These are phyloP conservation scores for Penicillium sp. DNA, from an alignment of 2,329 filamentous ascomycete species.

Conservation along the genomic window DNA sequence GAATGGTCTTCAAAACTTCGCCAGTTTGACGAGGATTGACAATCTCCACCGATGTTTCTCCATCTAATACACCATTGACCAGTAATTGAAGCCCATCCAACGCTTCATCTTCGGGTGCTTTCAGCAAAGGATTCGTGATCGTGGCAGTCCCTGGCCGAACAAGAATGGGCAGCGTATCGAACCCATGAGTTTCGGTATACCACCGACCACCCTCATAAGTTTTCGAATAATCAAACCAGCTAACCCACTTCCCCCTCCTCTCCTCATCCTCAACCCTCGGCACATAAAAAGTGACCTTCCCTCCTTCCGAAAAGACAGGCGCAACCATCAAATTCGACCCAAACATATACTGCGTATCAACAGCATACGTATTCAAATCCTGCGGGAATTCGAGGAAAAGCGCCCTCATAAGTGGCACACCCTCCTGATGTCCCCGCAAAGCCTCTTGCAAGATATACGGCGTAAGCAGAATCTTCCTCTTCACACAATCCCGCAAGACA, in stretches of 20 bases:
- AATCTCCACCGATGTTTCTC: slow-evolving; percentile 28
- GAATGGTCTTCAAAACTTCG: slow-evolving; percentile 30
- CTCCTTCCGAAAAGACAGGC: slow-evolving; percentile 66
- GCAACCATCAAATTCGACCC: slow-evolving; percentile 67
- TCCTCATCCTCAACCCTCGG: slow-evolving; percentile 55
- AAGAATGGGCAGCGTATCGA: slow-evolving; percentile 63
- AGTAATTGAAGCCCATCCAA: slow-evolving; percentile 35
- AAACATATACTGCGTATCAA: slow-evolving; percentile 77
- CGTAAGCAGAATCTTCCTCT: slow-evolving; percentile 60
- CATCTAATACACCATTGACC: slow-evolving; percentile 31
- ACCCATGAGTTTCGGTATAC: slow-evolving; percentile 64
- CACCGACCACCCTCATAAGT: slow-evolving; percentile 51
- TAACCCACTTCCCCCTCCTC: slow-evolving; percentile 54
- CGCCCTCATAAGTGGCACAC: slow-evolving; percentile 67
- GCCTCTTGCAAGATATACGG: slow-evolving; percentile 62
- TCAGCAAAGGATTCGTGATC: slow-evolving; percentile 31
- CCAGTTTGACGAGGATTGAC: slow-evolving; percentile 31
- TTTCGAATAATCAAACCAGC: slow-evolving; percentile 49
- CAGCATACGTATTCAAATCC: slow-evolving; percentile 68
- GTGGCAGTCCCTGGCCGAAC: slow-evolving; percentile 53
- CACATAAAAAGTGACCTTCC: slow-evolving; percentile 68
- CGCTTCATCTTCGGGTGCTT: slow-evolving; percentile 32
- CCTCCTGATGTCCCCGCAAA: slow-evolving; percentile 54
- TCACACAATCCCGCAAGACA: slow-evolving; percentile 59
- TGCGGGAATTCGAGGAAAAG: slow-evolving; percentile 72